phyloP scores from a whole-genome alignment of 495 filamentous ascomycete genomes.

The Bombardia bombarda region DNA sequence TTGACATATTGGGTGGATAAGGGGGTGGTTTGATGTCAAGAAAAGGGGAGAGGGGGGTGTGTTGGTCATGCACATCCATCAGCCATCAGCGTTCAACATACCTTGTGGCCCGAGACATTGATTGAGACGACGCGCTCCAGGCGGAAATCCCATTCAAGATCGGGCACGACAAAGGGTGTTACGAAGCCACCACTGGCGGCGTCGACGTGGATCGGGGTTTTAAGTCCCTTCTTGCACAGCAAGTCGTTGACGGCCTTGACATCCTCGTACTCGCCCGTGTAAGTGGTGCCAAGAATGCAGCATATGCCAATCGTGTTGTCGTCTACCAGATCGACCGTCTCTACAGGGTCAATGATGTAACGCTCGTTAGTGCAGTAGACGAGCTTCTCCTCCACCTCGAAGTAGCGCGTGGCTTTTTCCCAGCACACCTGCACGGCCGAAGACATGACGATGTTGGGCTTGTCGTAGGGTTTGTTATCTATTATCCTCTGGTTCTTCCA shows the following conservation, averaged over 20 bases:
- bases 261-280: slow-evolving; percentile 95
- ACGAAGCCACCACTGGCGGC: slow-evolving; percentile 88
- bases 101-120: slow-evolving; percentile 91
- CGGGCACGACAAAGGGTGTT: slow-evolving; percentile 75
- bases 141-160: slow-evolving; percentile 81
- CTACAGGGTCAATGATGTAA: slow-evolving; percentile 77
- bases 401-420: slow-evolving; percentile 94
- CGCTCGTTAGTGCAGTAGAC: slow-evolving; percentile 76
- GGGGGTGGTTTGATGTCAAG: too few species aligned
- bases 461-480: slow-evolving; percentile 63
- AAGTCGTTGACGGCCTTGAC: slow-evolving; percentile 83
- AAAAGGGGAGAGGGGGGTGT: too few species aligned
- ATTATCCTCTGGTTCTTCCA: slow-evolving; percentile 81
- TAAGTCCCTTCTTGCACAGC: slow-evolving; percentile 58
- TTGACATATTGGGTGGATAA: too few species aligned
- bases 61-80: too few species aligned
- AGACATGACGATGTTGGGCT: slow-evolving; percentile 87
- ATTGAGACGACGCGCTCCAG: slow-evolving; percentile 81
- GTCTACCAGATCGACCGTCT: slow-evolving; percentile 77
- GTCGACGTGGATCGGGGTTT: slow-evolving; percentile 84
- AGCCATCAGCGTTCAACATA: too few species aligned
- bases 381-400: slow-evolving; percentile 84
- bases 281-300: slow-evolving; percentile 80
- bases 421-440: slow-evolving; percentile 91
- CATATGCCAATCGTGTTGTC: slow-evolving; percentile 97